These are phyloP conservation scores for Fragaria nilgerrensis DNA, from an alignment of 306 rosid genomes.

Conservation along the genomic window DNA sequence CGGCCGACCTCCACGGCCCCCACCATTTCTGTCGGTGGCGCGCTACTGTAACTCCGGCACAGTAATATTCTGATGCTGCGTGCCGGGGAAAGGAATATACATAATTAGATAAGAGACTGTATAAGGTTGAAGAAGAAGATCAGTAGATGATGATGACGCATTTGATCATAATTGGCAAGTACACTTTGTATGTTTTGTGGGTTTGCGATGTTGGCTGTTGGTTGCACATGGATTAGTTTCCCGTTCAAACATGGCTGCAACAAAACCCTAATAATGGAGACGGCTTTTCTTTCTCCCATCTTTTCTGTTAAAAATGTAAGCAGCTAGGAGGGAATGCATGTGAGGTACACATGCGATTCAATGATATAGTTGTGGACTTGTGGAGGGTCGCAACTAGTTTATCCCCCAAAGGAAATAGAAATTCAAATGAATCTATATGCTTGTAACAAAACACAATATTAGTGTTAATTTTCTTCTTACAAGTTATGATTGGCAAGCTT, in stretches of 20 bases:
- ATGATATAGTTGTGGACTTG: constrained; percentile 12
- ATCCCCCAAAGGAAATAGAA: neutral
- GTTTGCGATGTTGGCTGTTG: neutral
- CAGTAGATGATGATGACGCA: neutral
- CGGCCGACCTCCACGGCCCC: neutral
- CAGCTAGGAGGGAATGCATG: constrained; percentile 3
- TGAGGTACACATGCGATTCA: constrained; percentile 25
- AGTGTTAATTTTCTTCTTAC: neutral
- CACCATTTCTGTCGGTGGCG: constrained; percentile 14
- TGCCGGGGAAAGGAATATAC: neutral
- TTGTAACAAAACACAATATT: neutral
- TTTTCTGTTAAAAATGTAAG: neutral
- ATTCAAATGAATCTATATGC: neutral
- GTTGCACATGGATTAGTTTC: constrained; percentile 6
- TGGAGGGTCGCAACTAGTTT: neutral
- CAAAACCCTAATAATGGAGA: constrained; percentile 1
- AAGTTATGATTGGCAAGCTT: neutral
- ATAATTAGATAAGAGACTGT: neutral
- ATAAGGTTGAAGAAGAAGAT: neutral
- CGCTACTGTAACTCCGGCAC: neutral
- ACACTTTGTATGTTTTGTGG: neutral
- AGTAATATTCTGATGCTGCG: neutral
- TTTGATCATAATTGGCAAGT: constrained; percentile 1
- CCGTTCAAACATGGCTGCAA: neutral
- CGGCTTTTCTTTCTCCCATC: neutral